These are phyloP conservation scores for Thyridium curvatum DNA, from an alignment of 2,329 filamentous ascomycete genomes.

Conservation along the genomic window DNA sequence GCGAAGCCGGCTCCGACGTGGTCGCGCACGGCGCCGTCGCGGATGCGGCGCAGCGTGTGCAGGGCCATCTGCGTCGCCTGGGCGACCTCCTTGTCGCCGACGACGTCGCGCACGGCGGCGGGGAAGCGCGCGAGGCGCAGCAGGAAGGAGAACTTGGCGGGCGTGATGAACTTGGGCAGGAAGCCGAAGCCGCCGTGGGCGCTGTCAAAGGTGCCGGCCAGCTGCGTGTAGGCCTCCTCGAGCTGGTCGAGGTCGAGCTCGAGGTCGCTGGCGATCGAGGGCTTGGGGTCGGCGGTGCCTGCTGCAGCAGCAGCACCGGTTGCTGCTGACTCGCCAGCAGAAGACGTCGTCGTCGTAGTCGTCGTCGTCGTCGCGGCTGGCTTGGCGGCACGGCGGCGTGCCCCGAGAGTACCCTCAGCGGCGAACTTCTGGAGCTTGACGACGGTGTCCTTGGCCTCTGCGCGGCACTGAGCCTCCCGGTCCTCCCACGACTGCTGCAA, in stretches of 20 bases:
- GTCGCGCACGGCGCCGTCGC: conserved; percentile 47
- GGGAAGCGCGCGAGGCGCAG: conserved; percentile 69
- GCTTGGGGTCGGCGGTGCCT: conserved; percentile 16
- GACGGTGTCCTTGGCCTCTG: conserved; percentile 78
- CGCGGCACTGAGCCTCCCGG: conserved; percentile 75
- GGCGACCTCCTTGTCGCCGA: conserved; percentile 72
- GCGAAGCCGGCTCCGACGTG: conserved; percentile 52
- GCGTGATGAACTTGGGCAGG: conserved; percentile 85
- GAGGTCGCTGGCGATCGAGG: conserved; percentile 35
- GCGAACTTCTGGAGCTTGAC: conserved; percentile 79
- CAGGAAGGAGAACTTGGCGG: conserved; percentile 77
- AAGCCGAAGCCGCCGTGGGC: conserved; percentile 73
- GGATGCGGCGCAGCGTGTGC: conserved; percentile 71
- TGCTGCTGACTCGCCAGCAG: conserved; percentile 1
- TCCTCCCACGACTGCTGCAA: conserved; percentile 70
- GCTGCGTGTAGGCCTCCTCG: conserved; percentile 82
- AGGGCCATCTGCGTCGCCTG: conserved; percentile 74
- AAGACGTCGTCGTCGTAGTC: conserved; percentile 9
- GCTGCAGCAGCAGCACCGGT: conserved; percentile 3
- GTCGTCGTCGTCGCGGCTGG: conserved; percentile 18
- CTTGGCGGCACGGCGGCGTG: conserved; percentile 21
- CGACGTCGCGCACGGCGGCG: conserved; percentile 69
- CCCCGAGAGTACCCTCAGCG: conserved; percentile 70
- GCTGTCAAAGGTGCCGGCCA: conserved; percentile 72
- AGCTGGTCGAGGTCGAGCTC: conserved; percentile 83